These are phyloP conservation scores for Scutellaria baicalensis DNA, from an alignment of 257 asterid genomes.

Conservation along the genomic window DNA sequence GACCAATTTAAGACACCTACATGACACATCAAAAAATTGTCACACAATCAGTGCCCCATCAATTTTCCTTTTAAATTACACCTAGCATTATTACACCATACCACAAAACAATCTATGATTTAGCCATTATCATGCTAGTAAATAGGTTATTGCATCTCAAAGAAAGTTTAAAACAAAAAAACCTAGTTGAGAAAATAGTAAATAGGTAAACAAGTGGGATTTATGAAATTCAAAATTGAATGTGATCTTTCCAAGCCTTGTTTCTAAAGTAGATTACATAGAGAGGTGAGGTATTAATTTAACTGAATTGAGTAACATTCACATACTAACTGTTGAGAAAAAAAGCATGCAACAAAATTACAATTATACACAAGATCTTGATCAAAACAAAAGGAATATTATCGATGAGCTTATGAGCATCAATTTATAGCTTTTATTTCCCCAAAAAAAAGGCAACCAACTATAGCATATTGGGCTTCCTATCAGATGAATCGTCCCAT, in stretches of 20 bases:
- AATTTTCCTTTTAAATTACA: background rate
- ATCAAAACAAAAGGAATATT: background rate
- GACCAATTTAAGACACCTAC: background rate
- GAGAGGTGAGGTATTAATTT: background rate
- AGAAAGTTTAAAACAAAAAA: too few species aligned
- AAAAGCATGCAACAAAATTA: conserved; percentile 1
- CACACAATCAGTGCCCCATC: background rate
- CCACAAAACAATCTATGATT: background rate
- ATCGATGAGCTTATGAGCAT: background rate
- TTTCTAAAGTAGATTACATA: background rate
- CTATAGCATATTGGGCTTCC: conserved; percentile 57
- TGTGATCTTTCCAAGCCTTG: background rate
- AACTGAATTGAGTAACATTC: background rate
- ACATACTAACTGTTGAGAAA: background rate
- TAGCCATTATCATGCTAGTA: background rate
- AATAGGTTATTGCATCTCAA: too few species aligned
- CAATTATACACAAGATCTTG: background rate
- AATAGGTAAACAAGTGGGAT: too few species aligned
- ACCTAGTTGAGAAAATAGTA: too few species aligned
- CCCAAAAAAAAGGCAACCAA: background rate
- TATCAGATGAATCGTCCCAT: conserved; percentile 55
- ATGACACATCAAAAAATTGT: background rate
- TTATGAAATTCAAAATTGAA: background rate
- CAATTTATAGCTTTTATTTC: background rate
- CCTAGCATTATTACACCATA: background rate